Base-by-base conservation (phyloP, 805 yeast genomes). In the Pichia thaimueangensis region DNA sequence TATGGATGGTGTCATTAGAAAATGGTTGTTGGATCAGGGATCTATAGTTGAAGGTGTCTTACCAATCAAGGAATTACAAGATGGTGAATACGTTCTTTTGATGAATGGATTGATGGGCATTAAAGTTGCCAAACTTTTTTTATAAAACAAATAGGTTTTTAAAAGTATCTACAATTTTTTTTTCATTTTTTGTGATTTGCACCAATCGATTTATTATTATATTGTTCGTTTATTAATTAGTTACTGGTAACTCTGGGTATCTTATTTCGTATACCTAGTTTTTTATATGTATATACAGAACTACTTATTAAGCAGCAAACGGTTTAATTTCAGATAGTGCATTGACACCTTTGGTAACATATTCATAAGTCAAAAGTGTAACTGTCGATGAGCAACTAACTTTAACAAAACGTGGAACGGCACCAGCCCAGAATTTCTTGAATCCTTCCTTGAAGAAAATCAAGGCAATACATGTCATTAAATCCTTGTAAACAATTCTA, bases 71-170 rank as follows among this genome's bases (percentile, higher is more conserved):
- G 73, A 73, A n/a, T 52, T 91, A 4, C 53, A 58, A 25, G 59
- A 61, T n/a, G 95, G 95, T 5, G 87, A 80, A 44, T 77, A 74
- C 28, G 71, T 89, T 1, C 56, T 93, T 28, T 54, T 91, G 20
- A 80, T 87, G 59, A 91, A 91, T 62, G 96, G 87, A 8, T 70
- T 91, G 5, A 75, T 78, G 64, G 98, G 98, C 3, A 82, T 86
- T 12, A 76, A 76, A 0, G 74, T 70, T 48, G 93, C 85, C 3
- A 64, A 57, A 7, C 60, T 83, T 4, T 56, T 58, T n/a, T 52
- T 45, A 29, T 29, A 33, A 32, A 24, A 5, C 6, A 9, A n/a
- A 29, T 24, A 25, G 12, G 19, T 3, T 21, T n/a, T n/a, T n/a
- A n/a, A 25, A 4, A 16, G 17, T 24, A 16, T 11, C 17, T 33